Evolutionary conservation across 192 early-diverging fungal genomes (phyloP), one percentile per base, ranked within the genome.

Genomic region (Geranomyces michiganensis): DNA sequence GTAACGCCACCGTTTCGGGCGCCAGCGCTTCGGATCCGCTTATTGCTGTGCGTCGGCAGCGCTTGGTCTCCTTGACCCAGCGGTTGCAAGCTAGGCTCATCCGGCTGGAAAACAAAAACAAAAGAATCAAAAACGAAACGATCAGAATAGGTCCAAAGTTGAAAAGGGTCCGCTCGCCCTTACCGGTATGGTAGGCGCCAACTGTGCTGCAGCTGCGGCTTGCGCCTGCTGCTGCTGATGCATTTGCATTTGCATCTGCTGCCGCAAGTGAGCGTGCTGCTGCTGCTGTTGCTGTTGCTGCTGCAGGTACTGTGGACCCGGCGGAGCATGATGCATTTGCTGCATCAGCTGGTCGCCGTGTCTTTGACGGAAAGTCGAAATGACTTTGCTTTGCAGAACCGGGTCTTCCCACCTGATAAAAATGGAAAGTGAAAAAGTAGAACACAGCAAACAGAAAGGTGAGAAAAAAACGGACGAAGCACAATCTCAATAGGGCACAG

Each of bases 381-480:
- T 26, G 17, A 53, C 19, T 53, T 7, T 24, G 51, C 24, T 53
- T 53, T 53, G 51, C 51, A 26, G 19, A 26, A 3, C 15, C 24
- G 51, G 51, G 24, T 53, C 51, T 7, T 53, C 51, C 51, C 51
- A 53, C 24, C 51, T 53, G 46, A 19, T 53, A n/a, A 53, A 53
- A 7, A 26, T 7, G 36, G 36, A n/a, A n/a, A n/a, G 36, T 10
- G 36, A 41, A 41, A 41, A 41, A 41, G 36, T 41, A 41, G 3
- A 10, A 7, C 36, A 41, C 36, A 41, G 36, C 5, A 41, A 41
- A 41, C 36, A 47, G 10, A 19, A 10, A 10, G 19, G 10, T 47
- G 10, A 47, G 46, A 14, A 47, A 47, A 10, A 10, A 10, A 47
- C 19, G 46, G 12, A 10, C 12, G 46, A 19, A 47, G 10, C 46